Base-by-base conservation (phyloP, 192 early-diverging fungal genomes). In the Cetraspora pellucida region DNA sequence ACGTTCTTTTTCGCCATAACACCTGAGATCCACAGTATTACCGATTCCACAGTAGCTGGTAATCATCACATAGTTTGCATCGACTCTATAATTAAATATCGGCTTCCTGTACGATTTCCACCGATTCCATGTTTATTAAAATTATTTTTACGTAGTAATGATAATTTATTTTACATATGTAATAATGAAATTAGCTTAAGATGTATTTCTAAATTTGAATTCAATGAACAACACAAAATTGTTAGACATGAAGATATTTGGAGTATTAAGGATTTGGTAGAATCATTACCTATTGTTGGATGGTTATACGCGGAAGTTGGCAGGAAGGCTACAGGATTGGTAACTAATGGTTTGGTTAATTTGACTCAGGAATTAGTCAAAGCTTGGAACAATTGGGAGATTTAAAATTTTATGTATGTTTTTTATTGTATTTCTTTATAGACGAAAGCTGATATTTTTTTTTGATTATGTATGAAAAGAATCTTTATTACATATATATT, bases 211-310 rank as follows among this genome's bases (percentile, higher is more conserved):
- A 44, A 43, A 25, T 76, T 76, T 49, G 61, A 66, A 14, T 76
- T 76, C 16, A 65, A 76, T 54, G 74, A 76, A 43, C 49, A 76
- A 46, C 31, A 37, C 3, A 76, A 76, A n/a, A 76, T 76, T 76
- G 61, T 76, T n/a, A 64, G 49, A 66, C 63, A 66, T 66, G 74
- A 76, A 30, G 74, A 76, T 66, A 19, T 76, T 10, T 76, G 74
- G 74, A 76, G 74, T 55, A 13, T 76, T 23, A 66, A 64, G 6
- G 74, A 76, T 76, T 55, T 76, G 14, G 10, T 76, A 10, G 49
- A 76, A 46, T 63, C 23, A 44, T 52, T 76, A 76, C 74, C 74
- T 3, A 43, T 76, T 19, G 27, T 76, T 66, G 74, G 74, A 5
- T 76, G 74, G 74, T 8, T 76, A n/a, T 76, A 76, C 66, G 61